These are phyloP conservation scores for Cucurbita argyrosperma DNA, from an alignment of 306 rosid species.

Conservation along the genomic window DNA sequence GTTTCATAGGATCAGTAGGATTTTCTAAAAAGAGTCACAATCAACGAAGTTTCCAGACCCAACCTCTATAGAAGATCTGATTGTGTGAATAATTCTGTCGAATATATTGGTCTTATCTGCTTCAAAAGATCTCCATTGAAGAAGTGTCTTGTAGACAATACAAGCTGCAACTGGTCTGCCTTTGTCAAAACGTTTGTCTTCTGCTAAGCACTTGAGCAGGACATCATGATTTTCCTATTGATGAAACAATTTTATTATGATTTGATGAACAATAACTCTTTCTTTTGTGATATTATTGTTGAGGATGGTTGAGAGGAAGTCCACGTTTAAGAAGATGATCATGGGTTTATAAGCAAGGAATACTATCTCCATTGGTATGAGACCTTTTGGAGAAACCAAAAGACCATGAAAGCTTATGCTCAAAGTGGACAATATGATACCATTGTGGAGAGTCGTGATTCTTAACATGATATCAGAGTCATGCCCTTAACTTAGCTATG, in stretches of 20 bases:
- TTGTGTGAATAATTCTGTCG: conserved; percentile 55
- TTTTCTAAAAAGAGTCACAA: background rate
- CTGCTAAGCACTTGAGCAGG: conserved; percentile 63
- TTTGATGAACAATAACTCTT: conserved; percentile 1
- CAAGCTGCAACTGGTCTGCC: conserved; percentile 64
- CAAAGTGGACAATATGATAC: no score
- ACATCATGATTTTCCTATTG: conserved; percentile 68
- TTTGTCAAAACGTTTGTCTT: conserved; percentile 58
- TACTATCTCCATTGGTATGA: no score
- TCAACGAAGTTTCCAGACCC: background rate
- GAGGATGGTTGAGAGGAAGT: no score
- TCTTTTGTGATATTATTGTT: background rate
- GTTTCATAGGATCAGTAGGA: background rate
- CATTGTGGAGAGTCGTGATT: no score
- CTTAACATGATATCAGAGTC: no score
- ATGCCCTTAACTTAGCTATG: no score
- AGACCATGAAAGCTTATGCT: no score
- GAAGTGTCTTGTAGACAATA: conserved; percentile 59
- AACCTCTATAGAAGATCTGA: conserved; percentile 58
- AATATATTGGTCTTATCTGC: conserved; percentile 70
- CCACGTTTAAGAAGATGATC: no score
- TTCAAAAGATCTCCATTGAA: conserved; percentile 87
- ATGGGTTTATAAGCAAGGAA: no score
- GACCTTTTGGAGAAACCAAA: no score
- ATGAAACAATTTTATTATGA: conserved; percentile 8